Evolutionary conservation across 2,329 filamentous ascomycete species (phyloP), one percentile per base, ranked within the genome.

Genomic region (Camillea tinctor): DNA sequence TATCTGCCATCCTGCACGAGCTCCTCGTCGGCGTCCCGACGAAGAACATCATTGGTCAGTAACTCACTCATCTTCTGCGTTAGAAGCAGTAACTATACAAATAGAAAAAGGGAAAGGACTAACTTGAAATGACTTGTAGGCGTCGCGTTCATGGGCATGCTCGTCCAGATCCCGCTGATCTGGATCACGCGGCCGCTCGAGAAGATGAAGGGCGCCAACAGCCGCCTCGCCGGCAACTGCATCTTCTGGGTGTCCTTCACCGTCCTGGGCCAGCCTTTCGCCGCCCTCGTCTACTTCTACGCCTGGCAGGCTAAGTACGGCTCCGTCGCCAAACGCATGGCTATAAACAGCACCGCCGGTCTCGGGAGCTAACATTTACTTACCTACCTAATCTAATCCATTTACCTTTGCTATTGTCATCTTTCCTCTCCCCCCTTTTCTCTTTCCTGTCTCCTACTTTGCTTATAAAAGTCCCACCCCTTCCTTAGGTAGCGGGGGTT

Each of bases 271-370:
- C 95, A 99, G 79, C 95, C 95, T 0, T 85, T 98, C 68, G 95
- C 92, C 1, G 93, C 92, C 0, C 79, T 99, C 61, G 82, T 96
- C 73, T 99, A 99, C 75, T 99, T 97, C 75, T 98, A 98, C 73
- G 93, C 93, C 1, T 99, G 95, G 94, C 94, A 98, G 77, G 92
- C 92, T 58, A 98, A 98, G 79, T 97, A 97, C 73, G 95, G 95
- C 13, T 93, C 89, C 69, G 89, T 93, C 21, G 91, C 84, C 66
- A 80, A 77, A 66, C 60, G 36, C 30, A 63, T 67, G 61, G 63
- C 61, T 26, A 30, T 61, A 51, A 59, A 62, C 19, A 19, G 57
- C 54, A 17, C 11, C 52, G 24, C 1, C 53, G 11, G 26, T 21
- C 3, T n/a, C 40, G 8, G 57, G 17, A 15, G 23, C n/a, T 64